Base-by-base conservation (phyloP, 164 flowering plant species). In the Stephania yunnanensis region DNA sequence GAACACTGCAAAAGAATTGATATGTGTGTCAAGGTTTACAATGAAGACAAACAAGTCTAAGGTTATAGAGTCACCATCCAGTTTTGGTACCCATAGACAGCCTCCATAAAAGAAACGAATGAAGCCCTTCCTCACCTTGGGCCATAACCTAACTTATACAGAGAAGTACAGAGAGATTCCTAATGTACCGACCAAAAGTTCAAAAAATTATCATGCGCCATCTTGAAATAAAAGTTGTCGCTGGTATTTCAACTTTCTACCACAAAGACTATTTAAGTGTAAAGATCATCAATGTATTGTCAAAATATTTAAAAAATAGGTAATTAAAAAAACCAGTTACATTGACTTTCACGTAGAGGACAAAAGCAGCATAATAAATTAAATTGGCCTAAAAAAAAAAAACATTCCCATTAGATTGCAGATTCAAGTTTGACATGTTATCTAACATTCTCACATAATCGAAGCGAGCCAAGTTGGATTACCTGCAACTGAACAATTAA, bases 401-500 rank as follows among this genome's bases (percentile, higher is more conserved):
- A 61, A 15, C 30, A 66, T 66, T 29, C 13, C 15, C 69, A 66
- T 25, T 30, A 64, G 42, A 36, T 36, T 36, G 42, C 3, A 36
- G 42, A 36, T 36, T 36, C 42, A 64, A 55, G 69, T 66, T 12
- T 29, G 65, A 36, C 1, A 66, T 13, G 11, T 30, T 66, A 25
- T 31, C 36, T 7, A 12, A 8, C 42, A 29, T 72, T 29, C 3
- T 17, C 13, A 11, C 25, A 61, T 10, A 61, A 61, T 61, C 66
- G n/a, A 20, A 42, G 8, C n/a, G 50, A 72, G 55, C 71, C 45
- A 53, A 25, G 71, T n/a, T 22, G 19, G 67, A 78, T 78, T 80
- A 91, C 99, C 95, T 85, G 90, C 81, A 95, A 74, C 84, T 92
- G 85, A 70, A 93, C 96, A 77, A 95, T 91, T 9, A 95, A 83